These are phyloP conservation scores for Aspergillus sp. DNA, from an alignment of 2,329 filamentous ascomycete species.

Conservation along the genomic window DNA sequence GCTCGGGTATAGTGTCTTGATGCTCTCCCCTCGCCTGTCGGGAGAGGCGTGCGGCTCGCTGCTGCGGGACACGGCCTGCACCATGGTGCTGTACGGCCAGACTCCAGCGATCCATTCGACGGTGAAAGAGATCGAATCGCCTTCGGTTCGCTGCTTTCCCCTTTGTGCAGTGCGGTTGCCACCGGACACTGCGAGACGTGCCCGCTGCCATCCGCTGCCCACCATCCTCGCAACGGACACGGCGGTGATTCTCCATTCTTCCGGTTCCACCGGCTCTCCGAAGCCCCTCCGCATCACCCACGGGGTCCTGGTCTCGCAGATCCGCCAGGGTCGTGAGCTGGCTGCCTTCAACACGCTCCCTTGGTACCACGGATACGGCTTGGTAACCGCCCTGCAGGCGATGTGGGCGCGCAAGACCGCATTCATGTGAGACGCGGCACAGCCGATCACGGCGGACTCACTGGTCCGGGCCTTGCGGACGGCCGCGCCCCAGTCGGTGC, in stretches of 20 bases:
- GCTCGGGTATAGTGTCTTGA: constrained; percentile 40
- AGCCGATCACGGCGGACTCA: constrained; percentile 24
- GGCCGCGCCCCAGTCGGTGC: not conserved
- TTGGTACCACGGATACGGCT: constrained; percentile 45
- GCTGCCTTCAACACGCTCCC: constrained; percentile 44
- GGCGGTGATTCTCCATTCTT: constrained; percentile 48
- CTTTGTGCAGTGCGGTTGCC: constrained; percentile 9
- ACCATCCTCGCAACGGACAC: constrained; percentile 29
- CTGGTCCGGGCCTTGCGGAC: not conserved
- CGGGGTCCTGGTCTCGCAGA: constrained; percentile 35
- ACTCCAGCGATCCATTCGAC: constrained; percentile 29
- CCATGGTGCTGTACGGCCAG: constrained; percentile 37
- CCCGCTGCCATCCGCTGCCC: constrained; percentile 11
- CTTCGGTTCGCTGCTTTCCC: constrained; percentile 20
- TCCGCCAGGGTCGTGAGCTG: constrained; percentile 32
- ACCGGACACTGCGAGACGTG: constrained; percentile 3
- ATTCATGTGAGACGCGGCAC: constrained; percentile 39
- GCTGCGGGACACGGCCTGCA: constrained; percentile 32
- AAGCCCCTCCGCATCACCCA: constrained; percentile 47
- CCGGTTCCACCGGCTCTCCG: constrained; percentile 48
- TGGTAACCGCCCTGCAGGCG: constrained; percentile 40
- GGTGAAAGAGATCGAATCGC: constrained; percentile 21
- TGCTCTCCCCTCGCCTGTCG: constrained; percentile 44
- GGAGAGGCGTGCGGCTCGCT: constrained; percentile 40
- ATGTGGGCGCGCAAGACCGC: constrained; percentile 44